These are phyloP conservation scores for Bacidia gigantensis DNA, from an alignment of 495 filamentous ascomycete genomes.

Conservation along the genomic window DNA sequence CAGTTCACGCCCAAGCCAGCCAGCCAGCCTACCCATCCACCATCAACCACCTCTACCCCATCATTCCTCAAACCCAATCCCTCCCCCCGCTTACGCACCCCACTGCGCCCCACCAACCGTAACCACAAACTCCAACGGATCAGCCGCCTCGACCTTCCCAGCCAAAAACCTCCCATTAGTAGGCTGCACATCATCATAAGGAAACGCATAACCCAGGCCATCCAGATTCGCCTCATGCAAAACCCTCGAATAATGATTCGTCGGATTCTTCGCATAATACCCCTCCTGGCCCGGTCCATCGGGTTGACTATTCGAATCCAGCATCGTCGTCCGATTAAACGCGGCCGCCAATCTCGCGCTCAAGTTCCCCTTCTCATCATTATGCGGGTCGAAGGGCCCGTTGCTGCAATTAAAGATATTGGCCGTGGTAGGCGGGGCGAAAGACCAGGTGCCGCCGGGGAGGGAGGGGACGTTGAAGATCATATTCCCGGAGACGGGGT, in stretches of 20 bases:
- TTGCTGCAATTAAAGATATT: conserved; percentile 62
- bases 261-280: conserved; percentile 43
- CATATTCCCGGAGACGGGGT: conserved; percentile 21
- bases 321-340: conserved; percentile 52
- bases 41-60: no score
- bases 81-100: no score
- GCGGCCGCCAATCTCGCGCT: conserved; percentile 54
- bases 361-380: conserved; percentile 34
- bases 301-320: conserved; percentile 37
- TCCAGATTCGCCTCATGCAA: conserved; percentile 50
- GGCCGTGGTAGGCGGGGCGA: conserved; percentile 40
- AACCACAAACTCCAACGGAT: no score
- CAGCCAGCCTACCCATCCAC: no score
- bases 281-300: conserved; percentile 26
- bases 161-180: no score
- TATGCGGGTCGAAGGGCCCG: conserved; percentile 47
- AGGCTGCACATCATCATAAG: conserved; percentile 62
- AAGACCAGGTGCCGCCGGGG: conserved; percentile 34
- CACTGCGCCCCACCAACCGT: no score
- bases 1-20: no score
- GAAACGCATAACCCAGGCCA: conserved; percentile 58
- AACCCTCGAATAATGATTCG: conserved; percentile 61
- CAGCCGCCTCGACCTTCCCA: no score
- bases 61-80: no score
- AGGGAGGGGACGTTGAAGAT: conserved; percentile 31